Evolutionary conservation across 2,329 filamentous ascomycete genomes (phyloP).

Genomic region (Colletotrichum aenigma): DNA sequence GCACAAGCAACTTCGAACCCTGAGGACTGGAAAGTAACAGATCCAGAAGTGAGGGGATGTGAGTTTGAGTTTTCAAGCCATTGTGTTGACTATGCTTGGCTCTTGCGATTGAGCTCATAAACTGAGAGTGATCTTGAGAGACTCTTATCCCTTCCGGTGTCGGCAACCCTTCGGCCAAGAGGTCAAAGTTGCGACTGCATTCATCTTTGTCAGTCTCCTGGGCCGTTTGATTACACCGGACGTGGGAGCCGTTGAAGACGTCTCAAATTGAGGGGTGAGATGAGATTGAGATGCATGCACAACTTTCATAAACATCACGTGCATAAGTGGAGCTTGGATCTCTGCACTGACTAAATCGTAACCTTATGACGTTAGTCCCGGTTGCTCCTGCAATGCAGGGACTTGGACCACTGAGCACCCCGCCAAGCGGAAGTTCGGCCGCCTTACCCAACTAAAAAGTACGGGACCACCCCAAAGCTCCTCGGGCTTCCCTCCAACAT

Average conservation of each 20-base stretch:
- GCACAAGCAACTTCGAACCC: background rate
- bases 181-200: background rate
- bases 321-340: background rate
- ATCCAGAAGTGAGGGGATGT: background rate
- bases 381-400: constrained; percentile 1
- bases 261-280: background rate
- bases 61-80: background rate
- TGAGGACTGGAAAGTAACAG: background rate
- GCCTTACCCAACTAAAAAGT: constrained; percentile 2
- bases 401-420: constrained; percentile 5
- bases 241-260: background rate
- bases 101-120: background rate
- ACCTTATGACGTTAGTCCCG: constrained; percentile 11
- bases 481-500: constrained; percentile 3
- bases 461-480: background rate
- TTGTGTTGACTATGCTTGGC: background rate
- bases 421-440: constrained; percentile 11
- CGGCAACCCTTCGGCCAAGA: background rate
- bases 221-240: background rate
- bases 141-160: background rate
- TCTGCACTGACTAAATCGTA: background rate
- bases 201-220: background rate
- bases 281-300: background rate
- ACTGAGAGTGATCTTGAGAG: background rate
- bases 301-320: background rate